Evolutionary conservation across 208 protist genomes (phyloP).

Genomic region (Leptomonas pyrrhocoris): DNA sequence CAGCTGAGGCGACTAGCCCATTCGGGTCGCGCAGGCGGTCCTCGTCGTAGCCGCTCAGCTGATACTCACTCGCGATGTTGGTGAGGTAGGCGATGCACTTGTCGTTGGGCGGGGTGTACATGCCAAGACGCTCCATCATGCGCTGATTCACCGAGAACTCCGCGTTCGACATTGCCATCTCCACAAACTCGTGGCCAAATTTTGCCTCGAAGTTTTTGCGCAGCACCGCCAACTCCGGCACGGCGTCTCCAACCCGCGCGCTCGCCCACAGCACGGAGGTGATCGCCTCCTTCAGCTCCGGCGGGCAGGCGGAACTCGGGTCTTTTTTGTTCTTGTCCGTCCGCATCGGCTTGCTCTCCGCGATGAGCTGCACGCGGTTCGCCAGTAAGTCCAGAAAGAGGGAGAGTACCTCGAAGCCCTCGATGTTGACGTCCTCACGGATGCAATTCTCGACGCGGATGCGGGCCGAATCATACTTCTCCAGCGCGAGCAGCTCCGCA

Average conservation of each 20-base stretch:
- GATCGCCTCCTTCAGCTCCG: constrained; percentile 91
- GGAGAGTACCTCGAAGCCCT: constrained; percentile 84
- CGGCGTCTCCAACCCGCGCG: constrained; percentile 61
- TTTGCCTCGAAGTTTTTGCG: constrained; percentile 84
- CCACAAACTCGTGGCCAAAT: constrained; percentile 84
- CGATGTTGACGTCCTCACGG: constrained; percentile 88
- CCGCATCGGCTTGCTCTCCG: constrained; percentile 61
- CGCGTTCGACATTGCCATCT: constrained; percentile 76
- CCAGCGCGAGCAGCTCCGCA: constrained; percentile 81
- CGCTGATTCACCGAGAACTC: constrained; percentile 91
- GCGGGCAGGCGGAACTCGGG: constrained; percentile 62
- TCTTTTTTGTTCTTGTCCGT: constrained; percentile 50
- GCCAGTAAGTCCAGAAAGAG: constrained; percentile 87
- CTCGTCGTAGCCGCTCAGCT: constrained; percentile 78
- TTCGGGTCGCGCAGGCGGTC: constrained; percentile 65
- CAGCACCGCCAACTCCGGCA: constrained; percentile 75
- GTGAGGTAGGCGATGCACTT: constrained; percentile 84
- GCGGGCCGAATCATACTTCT: constrained; percentile 92
- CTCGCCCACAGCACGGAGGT: constrained; percentile 87
- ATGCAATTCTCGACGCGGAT: constrained; percentile 89
- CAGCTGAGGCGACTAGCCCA: constrained; percentile 63
- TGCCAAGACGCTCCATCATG: constrained; percentile 81
- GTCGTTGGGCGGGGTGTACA: constrained; percentile 79
- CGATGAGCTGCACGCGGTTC: constrained; percentile 83
- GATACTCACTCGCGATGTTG: constrained; percentile 81